Base-by-base conservation (phyloP, 1,284 basidiomycete genomes). In the Ceratobasidium sp. region DNA sequence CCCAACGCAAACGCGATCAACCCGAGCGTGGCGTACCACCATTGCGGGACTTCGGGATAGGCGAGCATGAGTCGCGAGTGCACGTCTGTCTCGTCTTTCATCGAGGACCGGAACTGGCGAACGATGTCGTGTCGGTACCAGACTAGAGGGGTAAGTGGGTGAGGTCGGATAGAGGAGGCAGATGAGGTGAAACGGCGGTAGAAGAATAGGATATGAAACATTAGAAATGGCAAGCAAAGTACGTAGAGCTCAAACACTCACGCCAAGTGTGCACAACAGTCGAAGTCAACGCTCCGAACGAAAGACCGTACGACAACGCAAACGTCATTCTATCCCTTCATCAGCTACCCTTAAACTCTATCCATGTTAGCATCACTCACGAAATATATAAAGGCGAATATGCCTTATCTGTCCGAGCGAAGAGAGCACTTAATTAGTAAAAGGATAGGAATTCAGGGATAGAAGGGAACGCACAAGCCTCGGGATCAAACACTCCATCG, bases 371-470 rank as follows among this genome's bases (percentile, higher is more conserved):
- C 33, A n/a, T 4, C 33, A 33, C 33, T 33, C 33, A 33, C 0
- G 95, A 92, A 28, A 98, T 87, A 86, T 93, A 97, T 1, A 97
- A 85, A 0, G 95, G 96, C 77, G 94, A 96, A 83, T 98, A 98
- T 0, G 84, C 86, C 77, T 90, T 84, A 85, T 97, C 33, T 33
- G 33, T 33, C 4, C 33, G 33, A 33, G 33, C 4, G 33, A 33
- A 33, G 33, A 33, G 33, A 33, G 33, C 4, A 33, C 1, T 33
- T 33, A 33, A 33, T 33, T 4, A 33, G 33, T 33, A 4, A 33
- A 33, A 33, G 33, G 33, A 33, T 33, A 33, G 33, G 33, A 33
- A 26, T 13, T 33, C n/a, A 42, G 40, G 26, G 18, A 49, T 26
- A 5, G 40, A 46, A 28, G n/a, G n/a, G 40, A 49, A 73, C 6